Conservation (phyloP, 257 asterid genomes). For the Solanum megistacrolobum region DNA sequence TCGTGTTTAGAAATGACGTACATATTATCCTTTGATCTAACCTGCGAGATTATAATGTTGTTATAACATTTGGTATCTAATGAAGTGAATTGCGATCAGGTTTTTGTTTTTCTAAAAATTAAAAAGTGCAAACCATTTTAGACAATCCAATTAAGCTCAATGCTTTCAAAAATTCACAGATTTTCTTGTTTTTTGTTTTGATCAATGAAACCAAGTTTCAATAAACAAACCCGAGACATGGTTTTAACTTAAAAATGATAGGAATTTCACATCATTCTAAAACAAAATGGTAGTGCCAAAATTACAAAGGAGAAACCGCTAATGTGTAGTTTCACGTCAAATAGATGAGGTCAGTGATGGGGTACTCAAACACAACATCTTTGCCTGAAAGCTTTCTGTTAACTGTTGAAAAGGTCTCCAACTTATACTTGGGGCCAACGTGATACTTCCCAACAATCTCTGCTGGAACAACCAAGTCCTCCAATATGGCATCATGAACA, state of each 20-base stretch:
- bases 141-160: too few species aligned
- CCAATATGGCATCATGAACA: constrained; percentile 68
- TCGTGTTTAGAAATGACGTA: background rate
- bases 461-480: constrained; percentile 61
- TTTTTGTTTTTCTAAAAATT: background rate
- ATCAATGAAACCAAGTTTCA: background rate
- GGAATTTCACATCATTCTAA: background rate
- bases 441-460: constrained; percentile 61
- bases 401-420: constrained; percentile 35
- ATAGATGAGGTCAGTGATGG: background rate
- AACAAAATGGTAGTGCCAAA: background rate
- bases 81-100: background rate
- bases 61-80: background rate
- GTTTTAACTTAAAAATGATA: background rate
- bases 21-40: background rate
- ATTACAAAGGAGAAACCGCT: background rate
- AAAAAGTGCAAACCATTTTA: background rate
- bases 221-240: background rate
- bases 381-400: constrained; percentile 37
- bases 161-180: background rate
- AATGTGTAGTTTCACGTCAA: background rate
- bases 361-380: constrained; percentile 34
- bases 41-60: background rate
- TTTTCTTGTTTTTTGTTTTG: background rate
- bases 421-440: constrained; percentile 17